Evolutionary conservation across 2,329 filamentous ascomycete species (phyloP).

Genomic region (Lachnellula suecica): DNA sequence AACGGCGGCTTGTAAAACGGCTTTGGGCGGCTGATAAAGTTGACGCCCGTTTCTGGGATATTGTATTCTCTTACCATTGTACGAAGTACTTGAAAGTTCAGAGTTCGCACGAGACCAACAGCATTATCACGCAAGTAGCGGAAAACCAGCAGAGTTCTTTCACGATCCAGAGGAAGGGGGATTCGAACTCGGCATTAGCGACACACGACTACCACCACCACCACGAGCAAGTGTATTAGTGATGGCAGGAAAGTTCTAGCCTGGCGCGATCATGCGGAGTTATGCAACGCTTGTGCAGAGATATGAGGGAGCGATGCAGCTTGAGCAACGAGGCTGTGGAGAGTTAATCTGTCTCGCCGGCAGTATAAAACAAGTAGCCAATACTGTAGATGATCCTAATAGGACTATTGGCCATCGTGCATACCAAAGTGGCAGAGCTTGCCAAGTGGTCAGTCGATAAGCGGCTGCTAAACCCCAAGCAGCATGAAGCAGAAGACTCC

Average conservation of each 20-base stretch:
- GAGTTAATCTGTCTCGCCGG: neutral
- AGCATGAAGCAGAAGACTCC: neutral
- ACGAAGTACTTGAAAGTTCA: too few species aligned
- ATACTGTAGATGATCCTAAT: neutral
- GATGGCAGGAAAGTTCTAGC: slow-evolving; percentile 6
- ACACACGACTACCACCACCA: too few species aligned
- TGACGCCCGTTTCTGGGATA: slow-evolving; percentile 5
- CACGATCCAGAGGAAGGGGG: too few species aligned
- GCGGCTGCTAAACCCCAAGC: neutral
- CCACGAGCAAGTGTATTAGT: too few species aligned
- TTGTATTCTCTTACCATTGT: slow-evolving; percentile 5
- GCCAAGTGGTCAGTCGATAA: neutral
- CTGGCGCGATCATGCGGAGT: slow-evolving; percentile 7
- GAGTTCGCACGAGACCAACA: too few species aligned
- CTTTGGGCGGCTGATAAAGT: slow-evolving; percentile 8
- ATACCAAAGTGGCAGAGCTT: neutral
- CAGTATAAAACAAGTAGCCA: neutral
- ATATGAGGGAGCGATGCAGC: slow-evolving; percentile 22
- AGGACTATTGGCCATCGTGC: neutral
- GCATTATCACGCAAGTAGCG: too few species aligned
- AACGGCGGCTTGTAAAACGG: slow-evolving; percentile 10
- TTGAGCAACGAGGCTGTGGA: slow-evolving; percentile 29
- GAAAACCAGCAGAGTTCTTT: too few species aligned
- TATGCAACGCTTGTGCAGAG: slow-evolving; percentile 20
- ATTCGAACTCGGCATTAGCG: too few species aligned